A percentile compares a stretch with the other conserved stretches of the same genome.
These are phyloP conservation scores for Globisporangium spinosum DNA, from an alignment of 352 stramenopile species.

Conservation along the genomic window DNA sequence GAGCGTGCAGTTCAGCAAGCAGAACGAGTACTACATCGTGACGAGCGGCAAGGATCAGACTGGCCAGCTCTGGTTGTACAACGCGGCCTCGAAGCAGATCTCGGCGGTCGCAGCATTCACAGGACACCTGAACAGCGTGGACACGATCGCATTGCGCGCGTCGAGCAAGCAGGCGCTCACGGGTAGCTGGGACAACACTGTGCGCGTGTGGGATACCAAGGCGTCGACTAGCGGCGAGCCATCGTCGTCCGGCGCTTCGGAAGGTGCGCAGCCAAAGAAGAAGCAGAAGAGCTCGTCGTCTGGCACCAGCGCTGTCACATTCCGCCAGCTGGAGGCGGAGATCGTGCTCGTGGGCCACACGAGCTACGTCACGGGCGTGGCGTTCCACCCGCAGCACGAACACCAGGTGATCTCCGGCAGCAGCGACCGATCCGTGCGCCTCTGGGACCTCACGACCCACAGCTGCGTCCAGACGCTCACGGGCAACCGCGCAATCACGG, in stretches of 20 bases:
- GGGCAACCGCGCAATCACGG: constrained; percentile 71
- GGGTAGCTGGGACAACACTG: constrained; percentile 84
- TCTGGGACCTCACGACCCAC: constrained; percentile 80
- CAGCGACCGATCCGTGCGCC: constrained; percentile 68
- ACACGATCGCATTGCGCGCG: constrained; percentile 42
- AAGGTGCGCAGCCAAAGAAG: constrained; percentile 55
- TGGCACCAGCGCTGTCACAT: constrained; percentile 36
- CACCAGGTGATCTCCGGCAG: constrained; percentile 55
- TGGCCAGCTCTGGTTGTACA: constrained; percentile 64
- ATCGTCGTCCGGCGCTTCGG: constrained; percentile 3
- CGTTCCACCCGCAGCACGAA: constrained; percentile 57
- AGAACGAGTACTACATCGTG: constrained; percentile 56
- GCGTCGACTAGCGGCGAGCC: constrained; percentile 16
- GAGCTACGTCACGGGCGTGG: constrained; percentile 68
- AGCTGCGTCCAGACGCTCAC: constrained; percentile 67
- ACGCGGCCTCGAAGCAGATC: constrained; percentile 32
- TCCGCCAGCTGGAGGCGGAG: constrained; percentile 67
- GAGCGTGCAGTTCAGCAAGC: constrained; percentile 29
- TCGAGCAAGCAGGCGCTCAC: constrained; percentile 47
- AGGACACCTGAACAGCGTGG: constrained; percentile 82
- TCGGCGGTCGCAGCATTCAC: constrained; percentile 49
- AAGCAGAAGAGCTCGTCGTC: constrained; percentile 43
- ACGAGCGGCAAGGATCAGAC: constrained; percentile 79
- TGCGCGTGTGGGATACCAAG: constrained; percentile 60
- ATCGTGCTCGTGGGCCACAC: constrained; percentile 78